Conservation (phyloP, 139 green algal genomes). For the Edaphochlamys debaryana region DNA sequence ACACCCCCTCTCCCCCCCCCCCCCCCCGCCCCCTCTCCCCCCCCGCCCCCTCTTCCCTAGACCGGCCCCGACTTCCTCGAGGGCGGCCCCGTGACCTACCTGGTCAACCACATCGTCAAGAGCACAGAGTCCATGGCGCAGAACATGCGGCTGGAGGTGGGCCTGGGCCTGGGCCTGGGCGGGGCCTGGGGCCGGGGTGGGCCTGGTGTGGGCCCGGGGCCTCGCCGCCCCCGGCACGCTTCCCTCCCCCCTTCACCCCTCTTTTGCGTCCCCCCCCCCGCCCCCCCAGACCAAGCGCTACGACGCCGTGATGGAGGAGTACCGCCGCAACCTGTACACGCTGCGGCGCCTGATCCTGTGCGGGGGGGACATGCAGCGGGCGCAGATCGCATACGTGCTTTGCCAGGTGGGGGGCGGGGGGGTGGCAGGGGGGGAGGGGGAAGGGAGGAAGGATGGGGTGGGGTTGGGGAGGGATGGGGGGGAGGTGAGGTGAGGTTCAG, state of each 20-base stretch:
- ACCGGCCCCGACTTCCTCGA: slow-evolving; percentile 32
- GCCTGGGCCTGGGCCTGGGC: no score
- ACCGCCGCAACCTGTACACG: slow-evolving; percentile 65
- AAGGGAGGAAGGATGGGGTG: no score
- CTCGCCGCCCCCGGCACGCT: neutral
- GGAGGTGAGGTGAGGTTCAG: no score
- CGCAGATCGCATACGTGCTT: slow-evolving; percentile 64
- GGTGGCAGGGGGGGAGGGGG: no score
- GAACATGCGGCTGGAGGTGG: slow-evolving; percentile 40
- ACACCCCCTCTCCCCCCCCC: no score
- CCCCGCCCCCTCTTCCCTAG: neutral
- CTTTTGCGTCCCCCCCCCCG: neutral
- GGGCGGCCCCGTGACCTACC: slow-evolving; percentile 2
- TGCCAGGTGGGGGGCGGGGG: slow-evolving; percentile 47
- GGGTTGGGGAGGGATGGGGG: no score
- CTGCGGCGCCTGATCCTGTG: slow-evolving; percentile 62
- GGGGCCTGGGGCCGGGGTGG: no score
- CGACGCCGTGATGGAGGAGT: slow-evolving; percentile 67
- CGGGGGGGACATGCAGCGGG: slow-evolving; percentile 58
- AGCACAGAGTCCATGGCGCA: slow-evolving; percentile 4
- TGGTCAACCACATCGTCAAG: slow-evolving; percentile 17
- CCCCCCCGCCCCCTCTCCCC: no score
- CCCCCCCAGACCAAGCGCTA: slow-evolving; percentile 53
- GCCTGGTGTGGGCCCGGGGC: no score
- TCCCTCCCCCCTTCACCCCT: neutral